Evolutionary conservation across 2,329 filamentous ascomycete species (phyloP), one percentile per base, ranked within the genome.

Genomic region (Aspergillus neotritici): DNA sequence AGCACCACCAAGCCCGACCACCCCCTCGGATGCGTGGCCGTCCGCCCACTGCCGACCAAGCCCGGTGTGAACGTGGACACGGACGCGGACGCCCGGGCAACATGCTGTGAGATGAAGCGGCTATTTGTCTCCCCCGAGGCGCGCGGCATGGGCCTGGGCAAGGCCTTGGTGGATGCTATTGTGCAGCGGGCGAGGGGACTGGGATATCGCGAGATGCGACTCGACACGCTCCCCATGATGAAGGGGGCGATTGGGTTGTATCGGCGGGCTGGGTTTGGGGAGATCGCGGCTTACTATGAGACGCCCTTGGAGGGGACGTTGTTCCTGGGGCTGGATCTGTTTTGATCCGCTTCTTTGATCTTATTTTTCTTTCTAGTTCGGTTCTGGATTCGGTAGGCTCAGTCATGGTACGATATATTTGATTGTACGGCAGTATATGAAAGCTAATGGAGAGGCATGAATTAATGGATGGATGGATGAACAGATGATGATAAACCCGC

Each of bases 141-240:
- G 1, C 69, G 78, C 16, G 74, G 77, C 2, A 51, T 66, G 10
- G 75, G 77, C 0, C 55, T 77, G 1, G 77, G 77, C 1, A 68
- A 65, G 39, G 62, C 63, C 3, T 61, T 82, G 13, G 67, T 77
- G 4, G 58, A 68, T 35, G 60, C 56, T 0, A 66, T 73, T 3
- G 53, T 82, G 4, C 55, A 57, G 4, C 60, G 64, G 29, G 79
- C 77, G 15, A 66, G 54, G 44, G 53, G 63, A 4, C 43, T 75
- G 34, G 74, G 73, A 0, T 82, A 81, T 55, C 49, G 53, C 8
- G 71, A 73, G 44, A 72, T 81, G 55, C 64, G 73, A 43, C 66
- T 82, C 11, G 78, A 82, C 63, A 81, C 78, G 12, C 53, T 82
- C 44, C 60, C 68, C 7, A 64, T 55, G 5, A 82, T 82, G 79